These are phyloP conservation scores for Xylariaceae sp. DNA, from an alignment of 2,329 filamentous ascomycete species.

Conservation along the genomic window DNA sequence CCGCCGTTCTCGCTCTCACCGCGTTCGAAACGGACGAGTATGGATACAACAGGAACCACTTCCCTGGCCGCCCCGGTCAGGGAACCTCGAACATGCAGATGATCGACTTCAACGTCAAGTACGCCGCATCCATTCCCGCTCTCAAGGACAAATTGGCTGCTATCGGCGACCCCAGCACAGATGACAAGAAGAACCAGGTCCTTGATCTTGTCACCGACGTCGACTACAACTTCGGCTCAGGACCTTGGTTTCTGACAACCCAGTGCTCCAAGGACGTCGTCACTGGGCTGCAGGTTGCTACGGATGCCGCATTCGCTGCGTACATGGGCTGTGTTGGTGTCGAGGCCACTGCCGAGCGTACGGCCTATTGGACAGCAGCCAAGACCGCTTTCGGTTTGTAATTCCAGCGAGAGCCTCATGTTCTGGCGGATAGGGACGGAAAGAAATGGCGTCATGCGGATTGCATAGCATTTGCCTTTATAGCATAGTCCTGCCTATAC, in stretches of 20 bases:
- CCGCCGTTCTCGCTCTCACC: constrained; percentile 68
- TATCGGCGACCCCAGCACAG: constrained; percentile 12
- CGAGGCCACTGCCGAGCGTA: constrained; percentile 30
- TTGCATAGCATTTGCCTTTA: no score
- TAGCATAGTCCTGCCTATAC: no score
- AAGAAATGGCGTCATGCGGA: neutral
- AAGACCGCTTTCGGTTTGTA: constrained; percentile 47
- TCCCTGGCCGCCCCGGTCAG: constrained; percentile 59
- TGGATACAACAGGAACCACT: constrained; percentile 68
- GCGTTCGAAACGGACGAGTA: constrained; percentile 70
- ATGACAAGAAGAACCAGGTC: constrained; percentile 38
- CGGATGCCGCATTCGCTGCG: constrained; percentile 40
- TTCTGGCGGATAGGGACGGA: neutral
- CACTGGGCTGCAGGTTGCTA: constrained; percentile 33
- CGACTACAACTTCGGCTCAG: constrained; percentile 53
- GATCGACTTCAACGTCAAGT: constrained; percentile 43
- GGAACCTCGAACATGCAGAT: constrained; percentile 63
- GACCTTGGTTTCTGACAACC: constrained; percentile 49
- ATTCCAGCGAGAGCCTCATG: neutral
- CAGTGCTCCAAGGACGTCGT: constrained; percentile 40
- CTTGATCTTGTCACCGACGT: constrained; percentile 46
- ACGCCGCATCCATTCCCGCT: constrained; percentile 43
- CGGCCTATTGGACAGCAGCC: constrained; percentile 43
- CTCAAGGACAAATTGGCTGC: constrained; percentile 34
- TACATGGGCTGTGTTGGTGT: constrained; percentile 51